Conservation (phyloP, 345 rosid species). For the Eucalyptus decipiens region DNA sequence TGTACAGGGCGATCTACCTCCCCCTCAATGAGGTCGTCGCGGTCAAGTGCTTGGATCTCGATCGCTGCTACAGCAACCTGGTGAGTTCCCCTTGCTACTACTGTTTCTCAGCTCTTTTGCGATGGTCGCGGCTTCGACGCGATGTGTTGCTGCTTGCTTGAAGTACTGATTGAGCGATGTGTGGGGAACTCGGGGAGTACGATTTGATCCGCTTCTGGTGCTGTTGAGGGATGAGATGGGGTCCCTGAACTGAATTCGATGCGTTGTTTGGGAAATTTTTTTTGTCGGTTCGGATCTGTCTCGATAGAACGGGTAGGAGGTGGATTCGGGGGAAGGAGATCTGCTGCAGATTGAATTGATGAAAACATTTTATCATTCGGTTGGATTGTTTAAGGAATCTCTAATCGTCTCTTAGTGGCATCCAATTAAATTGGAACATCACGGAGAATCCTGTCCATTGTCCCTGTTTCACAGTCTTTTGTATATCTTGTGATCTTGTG, state of each 20-base stretch:
- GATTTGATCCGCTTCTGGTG: not conserved
- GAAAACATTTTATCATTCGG: not conserved
- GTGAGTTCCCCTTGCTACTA: slow-evolving; percentile 18
- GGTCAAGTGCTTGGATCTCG: slow-evolving; percentile 97
- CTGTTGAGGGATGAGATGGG: not conserved
- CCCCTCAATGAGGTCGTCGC: slow-evolving; percentile 80
- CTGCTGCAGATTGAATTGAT: not conserved
- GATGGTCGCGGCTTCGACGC: not conserved
- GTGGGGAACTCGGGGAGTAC: not conserved
- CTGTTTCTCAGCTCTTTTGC: not conserved
- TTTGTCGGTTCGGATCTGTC: not conserved
- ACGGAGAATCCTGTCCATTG: not conserved
- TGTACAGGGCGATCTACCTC: slow-evolving; percentile 83
- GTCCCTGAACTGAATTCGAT: not conserved
- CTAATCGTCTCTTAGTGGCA: not conserved
- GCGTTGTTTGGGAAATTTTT: not conserved
- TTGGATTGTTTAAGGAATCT: not conserved
- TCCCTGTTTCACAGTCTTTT: not conserved
- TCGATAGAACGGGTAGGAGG: not conserved
- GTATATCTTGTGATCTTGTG: not conserved
- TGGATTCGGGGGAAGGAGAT: not conserved
- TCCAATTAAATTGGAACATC: not conserved
- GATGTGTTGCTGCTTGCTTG: not conserved
- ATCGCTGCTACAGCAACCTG: slow-evolving; percentile 97
- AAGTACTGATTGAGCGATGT: not conserved